A percentile compares a stretch with the other conserved stretches of the same genome.
Conservation (phyloP, 257 asterid genomes). For the Penstemon davidsonii region DNA sequence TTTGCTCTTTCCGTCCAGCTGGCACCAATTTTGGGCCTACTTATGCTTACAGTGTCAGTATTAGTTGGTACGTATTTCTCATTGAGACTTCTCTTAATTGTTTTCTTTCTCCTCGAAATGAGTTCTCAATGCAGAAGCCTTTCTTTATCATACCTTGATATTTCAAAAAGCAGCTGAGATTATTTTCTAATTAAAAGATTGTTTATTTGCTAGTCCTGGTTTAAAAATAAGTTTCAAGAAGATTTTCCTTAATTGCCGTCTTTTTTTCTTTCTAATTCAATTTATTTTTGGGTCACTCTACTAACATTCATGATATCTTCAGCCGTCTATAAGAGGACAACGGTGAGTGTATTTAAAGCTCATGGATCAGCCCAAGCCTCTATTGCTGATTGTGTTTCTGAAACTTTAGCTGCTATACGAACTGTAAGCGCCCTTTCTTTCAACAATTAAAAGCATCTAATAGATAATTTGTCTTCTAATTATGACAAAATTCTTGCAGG, state of each 20-base stretch:
- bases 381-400: slow-evolving; percentile 85
- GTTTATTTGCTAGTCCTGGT: slow-evolving; percentile 4
- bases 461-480: slow-evolving; percentile 23
- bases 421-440: slow-evolving; percentile 57
- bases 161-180: slow-evolving; percentile 12
- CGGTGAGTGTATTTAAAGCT: slow-evolving; percentile 85
- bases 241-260: not conserved
- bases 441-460: slow-evolving; percentile 4
- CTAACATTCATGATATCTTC: slow-evolving; percentile 33
- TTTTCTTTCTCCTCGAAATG: not conserved
- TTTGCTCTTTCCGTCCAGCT: slow-evolving; percentile 77
- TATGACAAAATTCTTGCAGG: slow-evolving; percentile 47
- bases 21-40: slow-evolving; percentile 88
- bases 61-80: slow-evolving; percentile 66
- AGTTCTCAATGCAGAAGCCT: slow-evolving; percentile 6
- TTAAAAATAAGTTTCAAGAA: slow-evolving; percentile 6
- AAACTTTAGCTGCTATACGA: slow-evolving; percentile 88
- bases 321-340: slow-evolving; percentile 92
- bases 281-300: slow-evolving; percentile 19
- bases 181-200: slow-evolving; percentile 6
- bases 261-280: slow-evolving; percentile 14
- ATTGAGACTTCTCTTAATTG: not conserved
- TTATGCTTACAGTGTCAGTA: slow-evolving; percentile 81
- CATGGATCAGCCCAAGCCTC: slow-evolving; percentile 91
- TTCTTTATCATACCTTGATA: slow-evolving; percentile 3